These are phyloP conservation scores for Spirogloea muscicola DNA, from an alignment of 139 green algal genomes.

Conservation along the genomic window DNA sequence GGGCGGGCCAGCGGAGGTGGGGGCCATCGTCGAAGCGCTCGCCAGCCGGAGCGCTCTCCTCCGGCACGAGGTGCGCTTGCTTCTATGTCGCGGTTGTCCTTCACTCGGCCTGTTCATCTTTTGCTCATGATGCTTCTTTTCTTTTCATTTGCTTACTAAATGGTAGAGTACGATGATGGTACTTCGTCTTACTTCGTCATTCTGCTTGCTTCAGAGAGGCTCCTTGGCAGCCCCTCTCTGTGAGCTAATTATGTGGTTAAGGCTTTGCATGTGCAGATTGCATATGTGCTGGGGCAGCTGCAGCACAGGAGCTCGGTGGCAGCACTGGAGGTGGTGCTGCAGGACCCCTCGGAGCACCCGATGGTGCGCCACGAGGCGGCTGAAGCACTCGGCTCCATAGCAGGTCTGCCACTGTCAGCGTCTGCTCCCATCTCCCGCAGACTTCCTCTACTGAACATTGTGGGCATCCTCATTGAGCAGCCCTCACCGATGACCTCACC, in stretches of 20 bases:
- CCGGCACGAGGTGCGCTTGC: conserved; percentile 50
- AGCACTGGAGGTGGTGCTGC: conserved; percentile 48
- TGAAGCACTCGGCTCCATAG: conserved; percentile 76
- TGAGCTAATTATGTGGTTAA: no score
- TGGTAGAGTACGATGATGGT: no score
- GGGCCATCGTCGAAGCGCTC: conserved; percentile 55
- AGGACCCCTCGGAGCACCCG: conserved; percentile 76
- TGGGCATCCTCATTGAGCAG: neutral
- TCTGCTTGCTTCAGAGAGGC: no score
- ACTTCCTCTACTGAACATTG: no score
- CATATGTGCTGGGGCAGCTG: conserved; percentile 97
- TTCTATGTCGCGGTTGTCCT: no score
- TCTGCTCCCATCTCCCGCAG: neutral
- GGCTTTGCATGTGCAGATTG: conserved; percentile 48
- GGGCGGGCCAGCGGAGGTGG: conserved; percentile 65
- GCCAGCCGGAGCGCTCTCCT: conserved; percentile 46
- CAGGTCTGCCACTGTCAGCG: conserved; percentile 6
- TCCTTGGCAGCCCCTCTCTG: no score
- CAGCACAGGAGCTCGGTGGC: conserved; percentile 57
- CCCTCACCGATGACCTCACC: no score
- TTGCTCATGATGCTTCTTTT: no score
- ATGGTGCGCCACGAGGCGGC: conserved; percentile 98
- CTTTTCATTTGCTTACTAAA: no score
- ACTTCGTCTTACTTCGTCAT: no score
- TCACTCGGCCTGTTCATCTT: no score